Percentiles rank a stretch among this genome's conserved stretches.
Conservation (phyloP, 73 alveolate genomes). For the Symbiodinium natans region DNA sequence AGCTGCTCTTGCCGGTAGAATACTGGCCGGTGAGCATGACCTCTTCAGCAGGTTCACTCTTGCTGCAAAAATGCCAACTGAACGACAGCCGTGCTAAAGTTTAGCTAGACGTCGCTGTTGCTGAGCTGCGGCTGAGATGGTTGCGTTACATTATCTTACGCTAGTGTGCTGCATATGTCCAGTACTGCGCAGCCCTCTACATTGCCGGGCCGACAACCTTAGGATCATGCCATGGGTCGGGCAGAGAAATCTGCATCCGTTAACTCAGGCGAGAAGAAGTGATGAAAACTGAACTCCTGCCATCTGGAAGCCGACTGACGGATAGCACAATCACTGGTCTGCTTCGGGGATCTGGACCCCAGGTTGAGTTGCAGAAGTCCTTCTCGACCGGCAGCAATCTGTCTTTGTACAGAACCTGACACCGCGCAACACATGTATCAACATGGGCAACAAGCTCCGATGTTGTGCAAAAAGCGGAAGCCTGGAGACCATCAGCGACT, state of each 20-base stretch:
- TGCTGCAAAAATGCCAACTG: too few relatives aligned
- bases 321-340: too few relatives aligned
- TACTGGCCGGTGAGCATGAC: constrained; percentile 90
- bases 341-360: too few relatives aligned
- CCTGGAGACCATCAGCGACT: constrained; percentile 72
- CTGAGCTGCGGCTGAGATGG: neutral
- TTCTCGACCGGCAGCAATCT: constrained; percentile 56
- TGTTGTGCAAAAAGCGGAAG: neutral
- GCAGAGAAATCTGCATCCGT: constrained; percentile 90
- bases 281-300: constrained; percentile 42
- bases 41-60: neutral
- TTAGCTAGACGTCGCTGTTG: neutral
- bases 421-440: neutral
- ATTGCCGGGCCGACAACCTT: neutral
- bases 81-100: too few relatives aligned
- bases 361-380: neutral
- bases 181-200: neutral
- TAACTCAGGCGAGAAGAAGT: constrained; percentile 80
- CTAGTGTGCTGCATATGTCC: too few relatives aligned
- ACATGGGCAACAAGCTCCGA: too few relatives aligned
- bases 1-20: constrained; percentile 58
- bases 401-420: neutral
- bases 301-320: neutral
- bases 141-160: too few relatives aligned
- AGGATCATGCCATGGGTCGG: constrained; percentile 32